Conservation (phyloP, 129 eudicot genomes). For the Arctium lappa region DNA sequence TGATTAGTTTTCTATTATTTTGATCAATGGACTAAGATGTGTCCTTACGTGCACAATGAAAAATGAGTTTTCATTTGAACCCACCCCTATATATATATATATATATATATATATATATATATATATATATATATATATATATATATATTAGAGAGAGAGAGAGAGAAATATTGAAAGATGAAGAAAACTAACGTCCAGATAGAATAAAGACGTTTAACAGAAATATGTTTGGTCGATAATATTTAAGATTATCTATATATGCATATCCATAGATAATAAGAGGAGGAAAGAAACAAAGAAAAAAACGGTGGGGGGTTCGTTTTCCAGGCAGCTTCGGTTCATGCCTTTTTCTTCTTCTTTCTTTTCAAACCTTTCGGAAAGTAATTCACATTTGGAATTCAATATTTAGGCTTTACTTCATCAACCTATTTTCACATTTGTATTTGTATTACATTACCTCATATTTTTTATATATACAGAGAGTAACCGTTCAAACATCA, state of each 20-base stretch:
- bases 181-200: background rate
- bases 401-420: constrained; percentile 18
- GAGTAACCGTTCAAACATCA: too few relatives aligned
- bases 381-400: constrained; percentile 16
- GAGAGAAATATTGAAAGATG: too few relatives aligned
- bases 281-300: constrained; percentile 7
- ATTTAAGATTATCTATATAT: constrained; percentile 22
- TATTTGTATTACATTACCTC: background rate
- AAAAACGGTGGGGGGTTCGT: constrained; percentile 17
- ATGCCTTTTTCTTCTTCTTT: background rate
- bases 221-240: constrained; percentile 19
- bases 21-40: too few relatives aligned
- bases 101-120: too few relatives aligned
- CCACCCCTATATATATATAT: too few relatives aligned
- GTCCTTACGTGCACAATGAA: too few relatives aligned
- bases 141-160: too few relatives aligned
- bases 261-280: background rate
- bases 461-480: too few relatives aligned
- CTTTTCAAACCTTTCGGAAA: constrained; percentile 22
- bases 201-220: constrained; percentile 26
- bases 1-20: too few relatives aligned
- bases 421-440: constrained; percentile 19
- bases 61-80: too few relatives aligned
- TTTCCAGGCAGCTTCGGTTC: constrained; percentile 22
- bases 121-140: too few relatives aligned